Base-by-base conservation (phyloP, 768 basidiomycete genomes). In the Termitomyces sp. region DNA sequence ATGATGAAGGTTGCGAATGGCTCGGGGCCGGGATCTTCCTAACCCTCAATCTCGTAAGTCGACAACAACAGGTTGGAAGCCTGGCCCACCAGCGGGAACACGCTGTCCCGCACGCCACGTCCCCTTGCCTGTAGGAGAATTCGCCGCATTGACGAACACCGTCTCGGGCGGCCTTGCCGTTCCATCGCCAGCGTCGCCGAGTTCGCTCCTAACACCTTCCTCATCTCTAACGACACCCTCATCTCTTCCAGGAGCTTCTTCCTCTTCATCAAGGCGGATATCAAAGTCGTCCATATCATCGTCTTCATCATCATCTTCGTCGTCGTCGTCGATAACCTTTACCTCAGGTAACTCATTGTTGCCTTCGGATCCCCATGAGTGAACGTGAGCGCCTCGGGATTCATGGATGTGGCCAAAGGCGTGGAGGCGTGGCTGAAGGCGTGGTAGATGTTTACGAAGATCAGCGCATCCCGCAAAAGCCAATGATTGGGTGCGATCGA, bases 331-430 rank as follows among this genome's bases (percentile, higher is more conserved):
- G 1, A 50, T 31, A 6, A 50, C 6, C 13, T 29, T 16, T 3
- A 31, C 18, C 12, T 50, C 38, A 3, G 38, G 27, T 12, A 20
- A 25, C 4, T 15, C 18, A 10, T 9, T 23, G 7, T 23, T 25
- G 9, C 47, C 33, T 36, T 40, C 27, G 2, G 23, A 16, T 20
- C 66, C 62, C 76, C 78, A 79, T 1, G 59, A 53, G 33, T 75
- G 74, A 16, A 78, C 66, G 40, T 70, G 60, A 1, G 74, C 75
- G 11, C 85, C 85, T 22, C 74, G 75, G 0, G 73, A 81, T 64
- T 86, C 87, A 63, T 88, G 86, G 50, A 88, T 86, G 53, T 88
- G 86, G 2, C 86, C 87, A 60, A 81, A 86, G 48, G 81, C 63
- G 52, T 80, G 80, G 20, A 81, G 59, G 9, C 73, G 72, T 6